Percentiles rank a stretch among this genome's conserved stretches.
Conservation (phyloP, 768 basidiomycete species). For the Tulasnella sp. region DNA sequence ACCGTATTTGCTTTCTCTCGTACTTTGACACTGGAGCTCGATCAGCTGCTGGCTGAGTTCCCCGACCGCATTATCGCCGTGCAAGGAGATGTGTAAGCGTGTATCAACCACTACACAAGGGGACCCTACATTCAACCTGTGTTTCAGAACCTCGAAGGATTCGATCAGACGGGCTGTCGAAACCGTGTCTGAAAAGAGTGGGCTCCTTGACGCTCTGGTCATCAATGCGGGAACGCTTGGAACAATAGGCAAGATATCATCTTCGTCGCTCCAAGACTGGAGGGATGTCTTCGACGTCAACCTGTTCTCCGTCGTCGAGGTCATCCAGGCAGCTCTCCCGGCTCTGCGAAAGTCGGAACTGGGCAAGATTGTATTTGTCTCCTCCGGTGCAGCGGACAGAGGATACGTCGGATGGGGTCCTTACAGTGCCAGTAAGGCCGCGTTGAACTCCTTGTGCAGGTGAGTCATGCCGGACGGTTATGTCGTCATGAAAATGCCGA, state of each 20-base stretch:
- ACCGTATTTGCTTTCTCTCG: conserved; percentile 71
- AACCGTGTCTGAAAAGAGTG: conserved; percentile 41
- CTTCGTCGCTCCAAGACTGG: conserved; percentile 47
- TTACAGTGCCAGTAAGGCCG: conserved; percentile 78
- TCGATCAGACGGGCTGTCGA: conserved; percentile 46
- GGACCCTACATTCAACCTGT: neutral
- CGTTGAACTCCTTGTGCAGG: conserved; percentile 79
- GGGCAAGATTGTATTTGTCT: conserved; percentile 69
- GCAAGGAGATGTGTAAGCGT: conserved; percentile 66
- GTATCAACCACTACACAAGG: neutral
- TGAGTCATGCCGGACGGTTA: conserved; percentile 19
- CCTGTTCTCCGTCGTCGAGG: conserved; percentile 71
- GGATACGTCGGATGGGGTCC: conserved; percentile 63
- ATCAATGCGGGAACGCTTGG: conserved; percentile 77
- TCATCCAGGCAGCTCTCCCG: conserved; percentile 56
- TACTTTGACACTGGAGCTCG: conserved; percentile 51
- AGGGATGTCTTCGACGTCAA: conserved; percentile 71
- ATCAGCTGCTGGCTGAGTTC: conserved; percentile 34
- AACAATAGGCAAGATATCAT: conserved; percentile 46
- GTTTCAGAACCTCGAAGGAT: conserved; percentile 44
- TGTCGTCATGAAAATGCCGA: conserved; percentile 9
- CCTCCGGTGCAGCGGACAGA: conserved; percentile 72
- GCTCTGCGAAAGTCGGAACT: conserved; percentile 43
- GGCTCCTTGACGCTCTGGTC: conserved; percentile 61
- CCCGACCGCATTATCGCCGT: conserved; percentile 37